Conservation (phyloP, 2,329 filamentous ascomycete genomes). For the Pochonia chlamydosporia region DNA sequence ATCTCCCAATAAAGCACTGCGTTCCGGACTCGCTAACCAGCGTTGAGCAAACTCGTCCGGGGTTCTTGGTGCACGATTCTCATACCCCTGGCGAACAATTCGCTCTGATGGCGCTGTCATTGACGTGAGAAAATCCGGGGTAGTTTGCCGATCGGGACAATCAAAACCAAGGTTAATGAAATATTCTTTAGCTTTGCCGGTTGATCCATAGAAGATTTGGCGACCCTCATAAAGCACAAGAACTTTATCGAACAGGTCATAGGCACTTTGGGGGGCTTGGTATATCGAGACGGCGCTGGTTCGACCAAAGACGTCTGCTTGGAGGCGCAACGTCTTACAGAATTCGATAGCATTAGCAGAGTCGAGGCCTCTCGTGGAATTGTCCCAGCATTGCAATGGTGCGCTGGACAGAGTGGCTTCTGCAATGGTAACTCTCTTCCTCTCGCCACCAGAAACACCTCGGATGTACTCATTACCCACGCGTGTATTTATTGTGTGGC, state of each 20-base stretch:
- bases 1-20: slow-evolving; percentile 43
- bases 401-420: slow-evolving; percentile 55
- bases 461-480: slow-evolving; percentile 72
- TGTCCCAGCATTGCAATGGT: slow-evolving; percentile 62
- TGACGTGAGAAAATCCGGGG: slow-evolving; percentile 63
- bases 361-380: slow-evolving; percentile 68
- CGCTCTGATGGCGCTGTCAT: slow-evolving; percentile 35
- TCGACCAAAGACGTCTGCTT: slow-evolving; percentile 60
- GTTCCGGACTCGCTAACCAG: slow-evolving; percentile 51
- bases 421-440: slow-evolving; percentile 60
- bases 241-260: slow-evolving; percentile 59
- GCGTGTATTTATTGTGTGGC: slow-evolving; percentile 65
- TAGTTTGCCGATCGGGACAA: slow-evolving; percentile 50
- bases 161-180: slow-evolving; percentile 46
- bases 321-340: slow-evolving; percentile 61
- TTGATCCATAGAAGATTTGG: slow-evolving; percentile 28
- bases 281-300: slow-evolving; percentile 59
- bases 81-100: slow-evolving; percentile 13
- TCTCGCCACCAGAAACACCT: slow-evolving; percentile 69
- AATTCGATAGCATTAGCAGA: slow-evolving; percentile 73
- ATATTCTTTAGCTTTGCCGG: slow-evolving; percentile 17
- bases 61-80: neutral
- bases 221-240: slow-evolving; percentile 61
- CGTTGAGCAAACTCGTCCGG: slow-evolving; percentile 19
- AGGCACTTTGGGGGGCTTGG: slow-evolving; percentile 24